Conservation (phyloP, 2,329 filamentous ascomycete species). For the Balansia obtecta region DNA sequence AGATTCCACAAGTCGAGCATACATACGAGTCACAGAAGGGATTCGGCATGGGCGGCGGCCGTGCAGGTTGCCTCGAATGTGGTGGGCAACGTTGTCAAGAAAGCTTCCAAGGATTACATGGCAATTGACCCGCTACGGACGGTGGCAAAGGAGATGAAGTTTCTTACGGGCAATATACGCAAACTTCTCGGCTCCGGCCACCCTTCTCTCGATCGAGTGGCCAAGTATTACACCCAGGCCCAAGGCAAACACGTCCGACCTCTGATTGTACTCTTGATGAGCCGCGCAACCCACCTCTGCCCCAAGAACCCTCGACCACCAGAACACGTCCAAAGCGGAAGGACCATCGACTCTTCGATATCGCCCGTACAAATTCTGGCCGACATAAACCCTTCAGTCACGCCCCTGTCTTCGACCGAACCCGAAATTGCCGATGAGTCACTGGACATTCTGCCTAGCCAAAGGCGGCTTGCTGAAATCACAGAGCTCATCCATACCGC, state of each 20-base stretch:
- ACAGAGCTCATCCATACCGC: slow-evolving; percentile 96
- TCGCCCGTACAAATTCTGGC: slow-evolving; percentile 49
- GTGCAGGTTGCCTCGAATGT: slow-evolving; percentile 59
- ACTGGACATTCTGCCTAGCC: slow-evolving; percentile 75
- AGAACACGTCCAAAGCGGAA: slow-evolving; percentile 27
- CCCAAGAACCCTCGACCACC: slow-evolving; percentile 38
- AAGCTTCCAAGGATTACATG: slow-evolving; percentile 52
- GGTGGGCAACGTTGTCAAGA: slow-evolving; percentile 53
- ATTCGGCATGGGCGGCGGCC: slow-evolving; percentile 65
- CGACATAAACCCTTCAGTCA: slow-evolving; percentile 65
- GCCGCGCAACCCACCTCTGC: slow-evolving; percentile 74
- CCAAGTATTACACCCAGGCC: slow-evolving; percentile 95
- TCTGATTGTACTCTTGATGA: slow-evolving; percentile 92
- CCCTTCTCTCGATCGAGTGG: slow-evolving; percentile 83
- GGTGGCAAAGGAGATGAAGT: slow-evolving; percentile 94
- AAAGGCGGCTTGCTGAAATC: slow-evolving; percentile 87
- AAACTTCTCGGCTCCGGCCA: slow-evolving; percentile 90
- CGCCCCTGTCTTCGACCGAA: slow-evolving; percentile 26
- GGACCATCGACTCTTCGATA: slow-evolving; percentile 40
- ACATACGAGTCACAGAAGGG: slow-evolving; percentile 31
- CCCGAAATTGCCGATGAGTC: slow-evolving; percentile 27
- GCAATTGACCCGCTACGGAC: slow-evolving; percentile 77
- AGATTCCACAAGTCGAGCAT: slow-evolving; percentile 21
- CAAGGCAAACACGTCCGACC: slow-evolving; percentile 96
- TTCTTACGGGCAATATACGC: slow-evolving; percentile 83